Percentiles rank a stretch among this genome's conserved stretches.
Conservation (phyloP, 2,329 filamentous ascomycete genomes). For the Cordyceps cateniannulata region DNA sequence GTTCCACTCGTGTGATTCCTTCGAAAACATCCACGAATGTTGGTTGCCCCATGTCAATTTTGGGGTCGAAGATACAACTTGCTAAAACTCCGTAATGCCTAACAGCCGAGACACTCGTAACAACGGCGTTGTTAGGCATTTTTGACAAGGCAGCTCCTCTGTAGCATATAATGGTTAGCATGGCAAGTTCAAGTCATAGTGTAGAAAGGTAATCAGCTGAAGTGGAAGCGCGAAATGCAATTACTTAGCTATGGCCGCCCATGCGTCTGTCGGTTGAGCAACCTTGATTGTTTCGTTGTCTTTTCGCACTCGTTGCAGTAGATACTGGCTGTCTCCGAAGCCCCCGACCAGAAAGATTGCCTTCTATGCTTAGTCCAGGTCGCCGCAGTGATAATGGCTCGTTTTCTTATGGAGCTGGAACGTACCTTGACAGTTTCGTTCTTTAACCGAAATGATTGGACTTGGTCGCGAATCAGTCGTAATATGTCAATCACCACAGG, state of each 20-base stretch:
- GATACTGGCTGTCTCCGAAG: slow-evolving; percentile 30
- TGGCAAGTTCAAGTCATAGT: too few species aligned
- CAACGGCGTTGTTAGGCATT: slow-evolving; percentile 13
- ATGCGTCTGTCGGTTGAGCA: slow-evolving; percentile 25
- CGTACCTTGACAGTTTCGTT: background rate
- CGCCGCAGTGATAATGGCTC: too few species aligned
- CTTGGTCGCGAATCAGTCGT: slow-evolving; percentile 16
- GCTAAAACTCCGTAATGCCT: slow-evolving; percentile 11
- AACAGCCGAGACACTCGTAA: slow-evolving; percentile 13
- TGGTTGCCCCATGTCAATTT: slow-evolving; percentile 5
- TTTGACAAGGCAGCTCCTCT: slow-evolving; percentile 17
- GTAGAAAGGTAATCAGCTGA: too few species aligned
- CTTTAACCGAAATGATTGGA: slow-evolving; percentile 13
- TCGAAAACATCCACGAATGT: too few species aligned
- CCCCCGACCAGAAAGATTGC: slow-evolving; percentile 32
- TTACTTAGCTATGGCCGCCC: slow-evolving; percentile 21
- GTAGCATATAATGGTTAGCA: too few species aligned
- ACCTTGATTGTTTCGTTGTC: slow-evolving; percentile 22
- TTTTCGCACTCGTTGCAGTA: slow-evolving; percentile 23
- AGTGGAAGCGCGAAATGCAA: too few species aligned
- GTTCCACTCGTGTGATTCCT: too few species aligned
- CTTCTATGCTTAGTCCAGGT: too few species aligned
- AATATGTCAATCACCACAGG: slow-evolving; percentile 19
- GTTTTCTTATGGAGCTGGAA: too few species aligned
- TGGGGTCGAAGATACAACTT: fast-evolving